phyloP scores from a whole-genome alignment of 257 asterid genomes.

The Verbascum thapsus region DNA sequence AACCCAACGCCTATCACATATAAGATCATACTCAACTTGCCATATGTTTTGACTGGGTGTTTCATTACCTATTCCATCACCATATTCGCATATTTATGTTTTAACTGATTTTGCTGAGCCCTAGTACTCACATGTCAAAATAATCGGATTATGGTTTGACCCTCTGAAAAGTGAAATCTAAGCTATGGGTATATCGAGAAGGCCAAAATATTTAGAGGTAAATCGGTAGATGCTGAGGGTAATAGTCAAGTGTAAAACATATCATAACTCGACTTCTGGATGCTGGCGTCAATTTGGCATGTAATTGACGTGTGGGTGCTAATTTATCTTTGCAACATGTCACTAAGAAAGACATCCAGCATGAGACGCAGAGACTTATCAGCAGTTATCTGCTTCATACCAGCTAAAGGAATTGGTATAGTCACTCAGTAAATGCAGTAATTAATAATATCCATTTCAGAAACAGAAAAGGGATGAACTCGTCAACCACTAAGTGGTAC shows the following conservation, averaged over 20 bases:
- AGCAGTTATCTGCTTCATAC: slow-evolving; percentile 12
- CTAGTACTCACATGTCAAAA: background rate
- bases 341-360: slow-evolving; percentile 2
- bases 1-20: background rate
- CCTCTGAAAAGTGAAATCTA: slow-evolving; percentile 16
- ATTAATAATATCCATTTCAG: slow-evolving; percentile 8
- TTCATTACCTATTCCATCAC: slow-evolving; percentile 9
- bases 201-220: background rate
- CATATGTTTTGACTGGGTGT: slow-evolving; percentile 12
- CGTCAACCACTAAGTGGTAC: background rate
- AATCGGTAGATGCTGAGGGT: background rate
- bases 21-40: too few relatives aligned
- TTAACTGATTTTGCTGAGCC: background rate
- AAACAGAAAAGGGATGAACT: background rate
- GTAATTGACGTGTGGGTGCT: background rate
- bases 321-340: background rate
- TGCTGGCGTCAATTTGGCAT: background rate
- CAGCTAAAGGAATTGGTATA: background rate
- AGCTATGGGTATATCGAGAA: background rate
- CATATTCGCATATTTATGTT: background rate
- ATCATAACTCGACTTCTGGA: slow-evolving; percentile 14
- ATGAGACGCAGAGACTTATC: slow-evolving; percentile 3
- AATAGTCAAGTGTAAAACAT: background rate
- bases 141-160: slow-evolving; percentile 6
- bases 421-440: too few relatives aligned